A percentile compares a stretch with the other conserved stretches of the same genome.
Evolutionary conservation across 2,329 filamentous ascomycete species (phyloP).

Genomic region (Exophiala viscosa): DNA sequence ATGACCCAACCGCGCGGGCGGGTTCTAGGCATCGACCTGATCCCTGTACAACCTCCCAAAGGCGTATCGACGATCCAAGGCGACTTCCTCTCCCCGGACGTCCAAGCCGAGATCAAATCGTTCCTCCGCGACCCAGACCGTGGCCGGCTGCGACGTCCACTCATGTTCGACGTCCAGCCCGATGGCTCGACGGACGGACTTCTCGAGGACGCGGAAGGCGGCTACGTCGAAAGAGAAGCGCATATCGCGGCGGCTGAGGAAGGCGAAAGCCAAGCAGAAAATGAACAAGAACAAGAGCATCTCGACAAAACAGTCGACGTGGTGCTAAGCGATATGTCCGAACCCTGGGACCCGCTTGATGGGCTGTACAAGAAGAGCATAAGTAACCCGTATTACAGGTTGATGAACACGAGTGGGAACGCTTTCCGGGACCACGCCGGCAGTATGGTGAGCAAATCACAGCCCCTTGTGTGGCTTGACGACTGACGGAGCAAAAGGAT

Average conservation of each 20-base stretch:
- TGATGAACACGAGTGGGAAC: slow-evolving; percentile 98
- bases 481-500: slow-evolving; percentile 56
- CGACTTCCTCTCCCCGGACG: slow-evolving; percentile 72
- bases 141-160: slow-evolving; percentile 48
- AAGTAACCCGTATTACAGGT: slow-evolving; percentile 94
- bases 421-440: slow-evolving; percentile 81
- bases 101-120: slow-evolving; percentile 72
- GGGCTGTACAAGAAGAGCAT: slow-evolving; percentile 81
- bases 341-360: slow-evolving; percentile 79
- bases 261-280: slow-evolving; percentile 36
- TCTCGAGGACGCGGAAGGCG: slow-evolving; percentile 26
- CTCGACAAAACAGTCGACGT: slow-evolving; percentile 71
- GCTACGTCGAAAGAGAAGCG: slow-evolving; percentile 24
- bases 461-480: slow-evolving; percentile 3
- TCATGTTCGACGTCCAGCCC: slow-evolving; percentile 2
- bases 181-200: slow-evolving; percentile 1
- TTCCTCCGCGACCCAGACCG: slow-evolving; percentile 66
- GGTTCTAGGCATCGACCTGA: slow-evolving; percentile 88
- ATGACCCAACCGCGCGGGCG: slow-evolving; percentile 71
- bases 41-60: slow-evolving; percentile 83
- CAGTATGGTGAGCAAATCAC: slow-evolving; percentile 71
- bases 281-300: slow-evolving; percentile 30
- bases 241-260: slow-evolving; percentile 34
- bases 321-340: slow-evolving; percentile 98
- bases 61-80: slow-evolving; percentile 95